phyloP scores from a whole-genome alignment of 192 early-diverging fungal genomes.

The Spizellomyces punctatus region DNA sequence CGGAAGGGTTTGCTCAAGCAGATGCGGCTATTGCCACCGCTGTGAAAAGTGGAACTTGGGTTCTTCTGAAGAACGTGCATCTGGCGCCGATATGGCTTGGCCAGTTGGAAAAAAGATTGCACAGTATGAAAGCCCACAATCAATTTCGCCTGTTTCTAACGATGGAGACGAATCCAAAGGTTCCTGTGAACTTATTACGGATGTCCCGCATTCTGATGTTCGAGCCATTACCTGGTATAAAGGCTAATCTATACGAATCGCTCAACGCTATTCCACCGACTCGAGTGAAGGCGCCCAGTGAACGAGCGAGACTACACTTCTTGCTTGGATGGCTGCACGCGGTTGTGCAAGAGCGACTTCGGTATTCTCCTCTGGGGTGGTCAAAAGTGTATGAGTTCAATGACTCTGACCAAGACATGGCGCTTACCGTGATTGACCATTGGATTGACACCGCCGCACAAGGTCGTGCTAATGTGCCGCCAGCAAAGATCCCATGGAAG shows the following conservation, averaged over 20 bases:
- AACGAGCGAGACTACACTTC: slow-evolving; percentile 90
- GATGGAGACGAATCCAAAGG: slow-evolving; percentile 95
- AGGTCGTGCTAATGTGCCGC: slow-evolving; percentile 87
- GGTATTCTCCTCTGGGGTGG: slow-evolving; percentile 98
- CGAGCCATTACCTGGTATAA: slow-evolving; percentile 94
- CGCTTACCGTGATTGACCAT: slow-evolving; percentile 80
- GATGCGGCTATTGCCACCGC: slow-evolving; percentile 87
- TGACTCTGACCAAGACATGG: slow-evolving; percentile 95
- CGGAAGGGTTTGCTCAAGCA: slow-evolving; percentile 88
- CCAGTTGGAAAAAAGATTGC: slow-evolving; percentile 93
- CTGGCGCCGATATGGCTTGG: slow-evolving; percentile 90
- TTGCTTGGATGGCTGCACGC: slow-evolving; percentile 96
- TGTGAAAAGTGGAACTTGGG: slow-evolving; percentile 86
- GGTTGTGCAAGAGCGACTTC: slow-evolving; percentile 90
- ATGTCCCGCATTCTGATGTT: slow-evolving; percentile 91
- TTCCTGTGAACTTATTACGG: slow-evolving; percentile 90
- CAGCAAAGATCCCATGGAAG: slow-evolving; percentile 95
- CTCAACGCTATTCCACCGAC: slow-evolving; percentile 66
- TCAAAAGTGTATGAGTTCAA: slow-evolving; percentile 97
- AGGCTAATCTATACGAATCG: slow-evolving; percentile 86
- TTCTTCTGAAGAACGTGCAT: slow-evolving; percentile 99
- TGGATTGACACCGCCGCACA: slow-evolving; percentile 85
- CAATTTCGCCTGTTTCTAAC: slow-evolving; percentile 96
- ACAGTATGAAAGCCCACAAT: slow-evolving; percentile 76
- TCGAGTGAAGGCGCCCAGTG: slow-evolving; percentile 72